Percentiles rank a stretch among this genome's conserved stretches.
phyloP scores from a whole-genome alignment of 2,329 filamentous ascomycete species.

The Colletotrichum cuscutae region DNA sequence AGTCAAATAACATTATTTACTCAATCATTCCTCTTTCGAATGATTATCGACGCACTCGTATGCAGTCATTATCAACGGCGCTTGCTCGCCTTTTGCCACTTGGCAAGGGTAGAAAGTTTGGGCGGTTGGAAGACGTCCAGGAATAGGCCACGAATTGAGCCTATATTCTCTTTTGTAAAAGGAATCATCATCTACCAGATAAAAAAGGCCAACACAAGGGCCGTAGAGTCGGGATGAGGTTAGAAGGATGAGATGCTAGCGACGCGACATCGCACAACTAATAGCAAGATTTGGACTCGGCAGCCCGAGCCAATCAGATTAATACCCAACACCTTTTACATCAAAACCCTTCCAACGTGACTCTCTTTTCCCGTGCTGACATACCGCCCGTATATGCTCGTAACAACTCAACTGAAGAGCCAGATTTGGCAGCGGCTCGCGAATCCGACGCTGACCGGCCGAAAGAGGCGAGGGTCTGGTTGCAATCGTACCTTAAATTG shows the following conservation, averaged over 20 bases:
- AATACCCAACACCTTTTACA: background rate
- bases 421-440: no score
- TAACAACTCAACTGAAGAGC: no score
- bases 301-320: background rate
- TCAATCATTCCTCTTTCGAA: background rate
- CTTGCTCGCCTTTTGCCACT: conserved; percentile 3
- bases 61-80: conserved; percentile 9
- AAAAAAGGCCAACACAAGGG: background rate
- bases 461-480: background rate
- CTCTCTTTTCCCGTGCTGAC: background rate
- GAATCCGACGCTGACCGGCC: background rate
- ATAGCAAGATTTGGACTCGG: background rate
- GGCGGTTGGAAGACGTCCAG: background rate
- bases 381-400: background rate
- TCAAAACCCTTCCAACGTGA: background rate
- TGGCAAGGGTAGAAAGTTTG: background rate
- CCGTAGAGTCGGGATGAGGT: background rate
- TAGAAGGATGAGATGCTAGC: background rate
- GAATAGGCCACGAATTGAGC: background rate
- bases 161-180: background rate
- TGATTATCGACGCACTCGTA: background rate
- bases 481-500: background rate
- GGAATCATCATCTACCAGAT: background rate
- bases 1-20: background rate
- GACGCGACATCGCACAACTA: background rate